Evolutionary conservation across 208 protist species (phyloP), one percentile per base, ranked within the genome.

Genomic region (Phytomonas francai): DNA sequence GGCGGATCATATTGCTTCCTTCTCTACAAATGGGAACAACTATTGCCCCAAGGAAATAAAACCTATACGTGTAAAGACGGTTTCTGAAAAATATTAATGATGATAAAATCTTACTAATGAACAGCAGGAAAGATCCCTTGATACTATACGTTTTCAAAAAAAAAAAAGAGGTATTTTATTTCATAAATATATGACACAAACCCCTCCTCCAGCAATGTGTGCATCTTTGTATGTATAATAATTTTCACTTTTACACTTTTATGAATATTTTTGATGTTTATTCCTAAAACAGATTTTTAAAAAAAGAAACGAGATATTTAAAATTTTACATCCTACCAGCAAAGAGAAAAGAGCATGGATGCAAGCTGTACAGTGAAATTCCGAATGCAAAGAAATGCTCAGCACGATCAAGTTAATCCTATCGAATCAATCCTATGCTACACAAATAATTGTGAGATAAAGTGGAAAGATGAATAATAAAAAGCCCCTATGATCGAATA

Each of bases 1-100:
- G 90, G 30, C 87, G 89, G 14, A 95, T 33, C 83, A 87, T 91
- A 2, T 25, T 61, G 29, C 16, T 42, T 42, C 62, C 58, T 65
- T 22, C 8, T 11, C 30, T 49, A 27, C 39, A 31, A 9, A 9
- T 39, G 34, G 34, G 3, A 9, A 12, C 9, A 39, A 39, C 34
- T 39, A 39, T 39, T 39, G 34, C 9, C 34, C 9, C 34, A 39
- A 39, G 34, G 34, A 39, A 39, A 39, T 39, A 39, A 39, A 39
- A 39, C 6, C 34, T 3, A 39, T 39, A 12, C 51, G 16, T 25
- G n/a, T 4, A 70, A 59, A 64, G 36, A 72, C 5, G 58, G 29
- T 42, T 3, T 63, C 28, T 62, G 36, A 57, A 49, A 62, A n/a
- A 19, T 12, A 19, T 8, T 58, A 27, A 31, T 34, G 42, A 49